Percentiles rank a stretch among this genome's conserved stretches.
Conservation (phyloP, 768 basidiomycete genomes). For the Trichaptum fuscoviolaceum region DNA sequence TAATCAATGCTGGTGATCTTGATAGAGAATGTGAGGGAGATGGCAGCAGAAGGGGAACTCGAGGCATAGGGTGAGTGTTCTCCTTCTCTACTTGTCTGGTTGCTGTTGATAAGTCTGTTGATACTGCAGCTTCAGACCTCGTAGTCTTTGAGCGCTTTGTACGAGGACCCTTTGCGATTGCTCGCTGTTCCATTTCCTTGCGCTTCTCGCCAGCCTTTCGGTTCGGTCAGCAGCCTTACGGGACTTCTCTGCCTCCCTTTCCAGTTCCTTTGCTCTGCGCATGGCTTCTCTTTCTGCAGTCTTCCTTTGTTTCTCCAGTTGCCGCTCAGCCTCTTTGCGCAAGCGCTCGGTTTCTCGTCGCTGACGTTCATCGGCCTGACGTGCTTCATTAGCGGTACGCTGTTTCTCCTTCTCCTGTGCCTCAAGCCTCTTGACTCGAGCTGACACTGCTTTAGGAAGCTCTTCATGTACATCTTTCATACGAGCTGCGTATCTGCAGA, state of each 20-base stretch:
- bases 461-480: background rate
- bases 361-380: background rate
- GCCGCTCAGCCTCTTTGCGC: background rate
- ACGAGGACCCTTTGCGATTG: background rate
- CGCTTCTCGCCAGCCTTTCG: background rate
- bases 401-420: background rate
- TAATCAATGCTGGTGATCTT: too few relatives aligned
- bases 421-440: background rate
- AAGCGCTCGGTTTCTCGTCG: background rate
- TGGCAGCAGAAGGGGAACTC: too few relatives aligned
- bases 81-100: too few relatives aligned
- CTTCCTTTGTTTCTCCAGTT: background rate
- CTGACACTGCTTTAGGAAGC: background rate
- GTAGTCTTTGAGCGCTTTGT: too few relatives aligned
- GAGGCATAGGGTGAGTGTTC: too few relatives aligned
- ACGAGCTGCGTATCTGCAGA: background rate
- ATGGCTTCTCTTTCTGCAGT: background rate
- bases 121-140: too few relatives aligned
- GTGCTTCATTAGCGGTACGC: background rate
- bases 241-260: background rate
- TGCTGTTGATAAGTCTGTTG: too few relatives aligned
- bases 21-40: too few relatives aligned
- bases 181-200: background rate
- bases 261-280: background rate
- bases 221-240: background rate